Percentiles rank a stretch among this genome's conserved stretches.
Conservation (phyloP, 1,284 basidiomycete species). For the Cutaneotrichosporon sp. region DNA sequence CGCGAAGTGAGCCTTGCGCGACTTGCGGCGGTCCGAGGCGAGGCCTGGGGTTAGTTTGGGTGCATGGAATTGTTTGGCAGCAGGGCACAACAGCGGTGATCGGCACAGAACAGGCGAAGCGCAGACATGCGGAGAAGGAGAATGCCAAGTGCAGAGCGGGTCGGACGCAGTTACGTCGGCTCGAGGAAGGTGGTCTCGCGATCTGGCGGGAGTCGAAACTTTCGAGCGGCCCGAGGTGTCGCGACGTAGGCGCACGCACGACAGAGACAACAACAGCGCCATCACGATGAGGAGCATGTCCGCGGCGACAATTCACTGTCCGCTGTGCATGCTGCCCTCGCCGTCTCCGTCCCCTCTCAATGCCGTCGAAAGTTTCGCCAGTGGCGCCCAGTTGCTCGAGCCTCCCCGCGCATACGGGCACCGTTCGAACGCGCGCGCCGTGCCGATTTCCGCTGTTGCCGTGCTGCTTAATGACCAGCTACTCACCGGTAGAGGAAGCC, state of each 20-base stretch:
- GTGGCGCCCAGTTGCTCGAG: background rate
- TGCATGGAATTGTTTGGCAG: background rate
- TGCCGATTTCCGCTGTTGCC: background rate
- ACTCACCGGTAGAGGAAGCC: constrained; percentile 27
- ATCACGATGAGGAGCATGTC: background rate
- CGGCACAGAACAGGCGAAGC: background rate
- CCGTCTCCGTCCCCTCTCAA: background rate
- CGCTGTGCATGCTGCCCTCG: background rate
- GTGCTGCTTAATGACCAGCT: background rate
- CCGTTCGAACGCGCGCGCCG: constrained; percentile 4
- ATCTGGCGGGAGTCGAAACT: background rate
- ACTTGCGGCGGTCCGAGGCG: constrained; percentile 74
- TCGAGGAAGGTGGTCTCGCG: background rate
- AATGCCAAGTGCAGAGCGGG: background rate
- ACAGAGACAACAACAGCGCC: background rate
- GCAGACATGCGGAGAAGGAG: background rate
- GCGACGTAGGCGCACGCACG: background rate
- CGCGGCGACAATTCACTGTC: background rate
- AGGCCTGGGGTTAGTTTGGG: constrained; percentile 38
- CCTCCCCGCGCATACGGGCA: background rate
- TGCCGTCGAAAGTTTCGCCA: background rate
- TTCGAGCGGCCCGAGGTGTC: background rate
- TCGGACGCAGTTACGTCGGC: background rate
- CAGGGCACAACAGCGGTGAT: constrained; percentile 1
- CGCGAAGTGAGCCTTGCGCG: constrained; percentile 92